Percentiles rank a stretch among this genome's conserved stretches.
phyloP scores from a whole-genome alignment of 2,329 filamentous ascomycete genomes.

The Beauveria medogensis region DNA sequence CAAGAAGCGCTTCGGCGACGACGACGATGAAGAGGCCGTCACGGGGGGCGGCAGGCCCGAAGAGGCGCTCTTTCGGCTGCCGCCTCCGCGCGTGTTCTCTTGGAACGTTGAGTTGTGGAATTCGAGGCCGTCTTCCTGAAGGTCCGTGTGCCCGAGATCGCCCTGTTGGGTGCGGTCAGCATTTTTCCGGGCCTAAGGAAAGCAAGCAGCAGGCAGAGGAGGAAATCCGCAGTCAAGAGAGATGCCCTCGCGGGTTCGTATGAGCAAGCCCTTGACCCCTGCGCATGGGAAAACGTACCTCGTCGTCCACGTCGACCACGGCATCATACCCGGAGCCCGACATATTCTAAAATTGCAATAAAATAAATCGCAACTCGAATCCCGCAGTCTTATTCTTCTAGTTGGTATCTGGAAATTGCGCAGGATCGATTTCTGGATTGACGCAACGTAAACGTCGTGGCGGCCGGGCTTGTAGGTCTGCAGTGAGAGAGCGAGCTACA shows the following conservation, averaged over 20 bases:
- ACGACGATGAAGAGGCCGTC: conserved; percentile 39
- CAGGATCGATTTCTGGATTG: neutral
- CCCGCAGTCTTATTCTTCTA: neutral
- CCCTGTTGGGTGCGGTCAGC: conserved; percentile 49
- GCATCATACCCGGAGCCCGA: conserved; percentile 90
- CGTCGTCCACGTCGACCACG: conserved; percentile 93
- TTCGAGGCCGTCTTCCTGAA: conserved; percentile 90
- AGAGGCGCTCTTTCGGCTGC: conserved; percentile 36
- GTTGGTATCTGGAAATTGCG: neutral
- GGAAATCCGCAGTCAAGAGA: neutral
- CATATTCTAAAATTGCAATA: conserved; percentile 40
- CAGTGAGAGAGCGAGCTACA: conserved; percentile 2
- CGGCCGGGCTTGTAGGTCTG: neutral
- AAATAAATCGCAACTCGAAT: neutral
- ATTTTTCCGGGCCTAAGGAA: neutral
- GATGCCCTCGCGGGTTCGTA: neutral
- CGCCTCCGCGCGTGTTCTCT: conserved; percentile 41
- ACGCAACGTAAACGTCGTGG: neutral
- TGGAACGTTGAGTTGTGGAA: conserved; percentile 91
- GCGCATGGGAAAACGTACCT: conserved; percentile 46
- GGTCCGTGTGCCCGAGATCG: conserved; percentile 94
- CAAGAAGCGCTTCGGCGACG: conserved; percentile 72
- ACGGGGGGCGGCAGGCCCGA: conserved; percentile 49
- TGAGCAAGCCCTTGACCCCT: neutral
- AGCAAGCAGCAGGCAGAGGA: neutral